Evolutionary conservation across 2,329 filamentous ascomycete species (phyloP).

Genomic region (Fusarium tjaetaba): DNA sequence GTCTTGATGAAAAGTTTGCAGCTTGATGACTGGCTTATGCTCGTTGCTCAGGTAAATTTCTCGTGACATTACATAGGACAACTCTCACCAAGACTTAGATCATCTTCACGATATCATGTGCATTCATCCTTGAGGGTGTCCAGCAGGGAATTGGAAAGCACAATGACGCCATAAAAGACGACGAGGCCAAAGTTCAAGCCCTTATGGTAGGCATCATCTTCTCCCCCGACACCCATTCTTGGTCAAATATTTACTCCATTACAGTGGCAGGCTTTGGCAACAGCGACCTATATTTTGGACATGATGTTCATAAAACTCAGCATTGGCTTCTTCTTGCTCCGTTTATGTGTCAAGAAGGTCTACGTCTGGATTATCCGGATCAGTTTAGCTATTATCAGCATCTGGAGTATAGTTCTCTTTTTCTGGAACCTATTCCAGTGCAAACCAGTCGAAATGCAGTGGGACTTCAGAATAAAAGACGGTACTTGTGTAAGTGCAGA

Average conservation of each 20-base stretch:
- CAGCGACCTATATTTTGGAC: slow-evolving; percentile 60
- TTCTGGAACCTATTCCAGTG: slow-evolving; percentile 65
- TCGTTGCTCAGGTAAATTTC: slow-evolving; percentile 56
- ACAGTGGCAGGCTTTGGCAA: slow-evolving; percentile 62
- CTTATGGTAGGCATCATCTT: slow-evolving; percentile 53
- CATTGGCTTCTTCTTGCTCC: slow-evolving; percentile 63
- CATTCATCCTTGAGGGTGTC: slow-evolving; percentile 57
- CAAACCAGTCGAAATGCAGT: slow-evolving; percentile 60
- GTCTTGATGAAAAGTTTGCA: slow-evolving; percentile 57
- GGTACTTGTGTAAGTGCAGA: slow-evolving; percentile 56
- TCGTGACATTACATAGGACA: not conserved
- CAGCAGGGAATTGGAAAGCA: slow-evolving; percentile 57
- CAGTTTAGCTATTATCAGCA: slow-evolving; percentile 57
- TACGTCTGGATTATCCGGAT: slow-evolving; percentile 60
- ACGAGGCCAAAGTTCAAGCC: slow-evolving; percentile 54
- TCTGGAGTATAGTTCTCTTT: slow-evolving; percentile 60
- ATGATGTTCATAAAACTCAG: slow-evolving; percentile 69
- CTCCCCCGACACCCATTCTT: not conserved
- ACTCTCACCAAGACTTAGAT: slow-evolving; percentile 42
- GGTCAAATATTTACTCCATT: slow-evolving; percentile 15
- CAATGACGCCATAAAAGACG: slow-evolving; percentile 55
- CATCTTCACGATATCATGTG: slow-evolving; percentile 59
- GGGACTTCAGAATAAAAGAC: slow-evolving; percentile 60
- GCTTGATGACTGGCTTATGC: slow-evolving; percentile 65
- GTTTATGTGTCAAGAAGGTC: slow-evolving; percentile 56